Percentiles rank a stretch among this genome's conserved stretches.
Evolutionary conservation across 768 basidiomycete species (phyloP).

Genomic region (Amanita brunnescens): DNA sequence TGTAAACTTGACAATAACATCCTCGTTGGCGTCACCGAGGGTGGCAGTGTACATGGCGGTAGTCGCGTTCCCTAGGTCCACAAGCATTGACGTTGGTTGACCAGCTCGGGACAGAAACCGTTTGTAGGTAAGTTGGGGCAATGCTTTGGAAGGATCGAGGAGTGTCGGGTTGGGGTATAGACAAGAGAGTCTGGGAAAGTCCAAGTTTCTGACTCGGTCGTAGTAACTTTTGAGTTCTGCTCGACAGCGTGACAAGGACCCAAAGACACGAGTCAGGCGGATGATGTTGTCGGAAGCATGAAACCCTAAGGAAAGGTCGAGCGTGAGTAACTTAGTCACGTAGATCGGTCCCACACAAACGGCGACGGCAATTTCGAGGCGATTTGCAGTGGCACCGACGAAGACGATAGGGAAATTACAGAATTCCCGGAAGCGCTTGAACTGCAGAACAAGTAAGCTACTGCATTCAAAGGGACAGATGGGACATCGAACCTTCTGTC

Average conservation of each 20-base stretch:
- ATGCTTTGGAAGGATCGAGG: constrained; percentile 4
- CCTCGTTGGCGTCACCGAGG: constrained; percentile 8
- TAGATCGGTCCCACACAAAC: constrained; percentile 13
- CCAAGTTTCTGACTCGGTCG: constrained; percentile 6
- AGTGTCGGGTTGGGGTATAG: constrained; percentile 11
- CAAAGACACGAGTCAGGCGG: constrained; percentile 12
- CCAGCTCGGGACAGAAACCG: constrained; percentile 10
- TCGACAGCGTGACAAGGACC: constrained; percentile 8
- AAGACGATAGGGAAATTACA: constrained; percentile 14
- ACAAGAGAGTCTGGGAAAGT: constrained; percentile 9
- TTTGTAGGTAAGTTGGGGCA: constrained; percentile 12
- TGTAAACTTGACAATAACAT: constrained; percentile 18
- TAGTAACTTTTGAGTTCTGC: constrained; percentile 8
- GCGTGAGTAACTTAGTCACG: constrained; percentile 10
- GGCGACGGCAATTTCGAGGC: constrained; percentile 8
- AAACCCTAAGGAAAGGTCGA: constrained; percentile 11
- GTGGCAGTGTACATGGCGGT: constrained; percentile 15
- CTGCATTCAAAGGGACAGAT: constrained; percentile 3
- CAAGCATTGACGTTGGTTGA: background rate
- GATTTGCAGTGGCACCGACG: constrained; percentile 14
- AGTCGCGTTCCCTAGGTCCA: constrained; percentile 7
- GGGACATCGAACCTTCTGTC: constrained; percentile 9
- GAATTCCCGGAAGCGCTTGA: constrained; percentile 10
- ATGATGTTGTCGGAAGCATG: constrained; percentile 13
- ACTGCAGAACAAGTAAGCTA: constrained; percentile 8